A percentile compares a stretch with the other conserved stretches of the same genome.
Conservation (phyloP, 202 grass and related monocot species). For the Zoysia matrella region DNA sequence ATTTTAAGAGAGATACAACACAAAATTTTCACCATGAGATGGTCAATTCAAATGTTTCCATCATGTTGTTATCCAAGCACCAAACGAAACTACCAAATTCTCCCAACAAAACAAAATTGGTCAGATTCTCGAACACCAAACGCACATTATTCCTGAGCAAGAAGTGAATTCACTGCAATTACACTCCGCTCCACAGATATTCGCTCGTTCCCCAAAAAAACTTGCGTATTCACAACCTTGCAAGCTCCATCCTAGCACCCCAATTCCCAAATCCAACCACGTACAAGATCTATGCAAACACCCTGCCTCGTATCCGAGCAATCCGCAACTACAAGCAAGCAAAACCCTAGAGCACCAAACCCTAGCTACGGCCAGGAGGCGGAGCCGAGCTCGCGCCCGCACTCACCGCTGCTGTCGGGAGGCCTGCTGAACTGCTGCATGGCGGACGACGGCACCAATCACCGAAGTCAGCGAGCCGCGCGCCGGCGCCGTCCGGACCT, state of each 20-base stretch:
- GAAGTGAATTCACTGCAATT: background rate
- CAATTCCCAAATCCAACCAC: background rate
- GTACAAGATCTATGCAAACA: background rate
- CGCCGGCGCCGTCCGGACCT: conserved; percentile 31
- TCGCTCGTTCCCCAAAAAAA: background rate
- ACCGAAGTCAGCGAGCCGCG: background rate
- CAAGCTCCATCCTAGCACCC: conserved; percentile 37
- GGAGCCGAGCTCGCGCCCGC: background rate
- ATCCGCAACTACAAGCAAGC: background rate
- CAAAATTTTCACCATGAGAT: background rate
- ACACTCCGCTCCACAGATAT: background rate
- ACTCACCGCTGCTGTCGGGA: conserved; percentile 81
- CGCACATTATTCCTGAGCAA: background rate
- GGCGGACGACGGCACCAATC: background rate
- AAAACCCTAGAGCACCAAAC: conserved; percentile 41
- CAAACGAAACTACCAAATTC: background rate
- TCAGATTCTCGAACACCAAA: background rate
- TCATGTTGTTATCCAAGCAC: background rate
- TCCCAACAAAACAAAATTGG: background rate
- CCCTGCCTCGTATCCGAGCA: background rate
- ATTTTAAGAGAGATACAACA: background rate
- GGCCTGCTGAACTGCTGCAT: conserved; percentile 59
- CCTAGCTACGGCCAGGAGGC: conserved; percentile 27
- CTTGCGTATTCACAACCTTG: background rate
- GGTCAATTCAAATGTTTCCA: background rate